phyloP scores from a whole-genome alignment of 257 asterid genomes.

The Mentha longifolia region DNA sequence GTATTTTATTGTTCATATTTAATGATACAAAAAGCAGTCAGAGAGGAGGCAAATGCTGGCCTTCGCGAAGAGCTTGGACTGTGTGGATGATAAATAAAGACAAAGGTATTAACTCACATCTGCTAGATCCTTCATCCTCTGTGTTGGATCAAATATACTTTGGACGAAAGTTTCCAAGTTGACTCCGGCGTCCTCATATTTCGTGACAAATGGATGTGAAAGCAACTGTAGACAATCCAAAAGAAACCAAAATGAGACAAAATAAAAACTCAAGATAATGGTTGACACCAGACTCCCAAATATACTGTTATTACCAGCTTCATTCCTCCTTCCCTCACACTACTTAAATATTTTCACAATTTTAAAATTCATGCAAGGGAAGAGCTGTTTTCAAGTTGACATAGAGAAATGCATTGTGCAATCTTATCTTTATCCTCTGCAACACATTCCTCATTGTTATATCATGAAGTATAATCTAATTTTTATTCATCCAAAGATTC shows the following conservation, averaged over 20 bases:
- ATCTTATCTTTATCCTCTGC: too few species aligned
- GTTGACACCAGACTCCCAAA: not conserved
- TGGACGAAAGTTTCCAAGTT: constrained; percentile 87
- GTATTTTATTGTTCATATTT: not conserved
- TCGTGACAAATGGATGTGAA: constrained; percentile 79
- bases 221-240: constrained; percentile 64
- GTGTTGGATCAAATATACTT: constrained; percentile 79
- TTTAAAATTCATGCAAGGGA: not conserved
- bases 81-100: not conserved
- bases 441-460: too few species aligned
- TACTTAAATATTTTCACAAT: not conserved
- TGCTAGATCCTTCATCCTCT: constrained; percentile 92
- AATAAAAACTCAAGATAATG: not conserved
- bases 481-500: constrained; percentile 24
- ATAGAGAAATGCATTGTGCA: too few species aligned
- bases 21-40: constrained; percentile 10
- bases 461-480: too few species aligned
- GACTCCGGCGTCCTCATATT: constrained; percentile 58
- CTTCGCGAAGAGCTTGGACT: constrained; percentile 8
- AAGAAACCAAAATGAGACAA: not conserved
- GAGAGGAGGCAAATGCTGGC: not conserved
- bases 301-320: not conserved
- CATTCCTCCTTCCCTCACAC: not conserved
- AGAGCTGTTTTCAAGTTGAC: not conserved
- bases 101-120: constrained; percentile 68